Conservation (phyloP, 805 yeast genomes). For the Candida sakaeoensis region DNA sequence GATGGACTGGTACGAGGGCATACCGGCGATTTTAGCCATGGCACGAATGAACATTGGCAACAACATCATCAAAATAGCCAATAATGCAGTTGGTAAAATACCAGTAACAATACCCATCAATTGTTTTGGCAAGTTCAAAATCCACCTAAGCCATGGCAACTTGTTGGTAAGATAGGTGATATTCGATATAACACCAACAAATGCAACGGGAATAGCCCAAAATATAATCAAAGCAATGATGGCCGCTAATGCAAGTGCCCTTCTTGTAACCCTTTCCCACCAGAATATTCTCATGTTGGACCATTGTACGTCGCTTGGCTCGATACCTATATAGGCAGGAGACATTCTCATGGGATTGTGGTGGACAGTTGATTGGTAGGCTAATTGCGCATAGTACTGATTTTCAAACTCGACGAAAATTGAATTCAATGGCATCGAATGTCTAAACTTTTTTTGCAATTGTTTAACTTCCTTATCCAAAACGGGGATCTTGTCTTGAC, state of each 20-base stretch:
- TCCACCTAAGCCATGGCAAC: conserved; percentile 71
- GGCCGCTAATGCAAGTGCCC: conserved; percentile 47
- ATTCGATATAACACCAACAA: conserved; percentile 91
- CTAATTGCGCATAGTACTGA: conserved; percentile 73
- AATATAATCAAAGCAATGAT: conserved; percentile 63
- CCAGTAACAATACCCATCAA: conserved; percentile 85
- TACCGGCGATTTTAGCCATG: conserved; percentile 60
- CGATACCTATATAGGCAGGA: conserved; percentile 60
- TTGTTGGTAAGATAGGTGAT: conserved; percentile 66
- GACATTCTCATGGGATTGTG: conserved; percentile 63
- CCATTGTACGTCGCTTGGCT: conserved; percentile 66
- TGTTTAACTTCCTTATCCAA: conserved; percentile 53
- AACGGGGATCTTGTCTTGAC: conserved; percentile 53
- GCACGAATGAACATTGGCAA: conserved; percentile 80
- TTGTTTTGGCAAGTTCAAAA: conserved; percentile 65
- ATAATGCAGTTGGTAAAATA: conserved; percentile 75
- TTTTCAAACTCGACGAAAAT: conserved; percentile 75
- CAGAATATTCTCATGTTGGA: conserved; percentile 70
- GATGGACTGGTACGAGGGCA: conserved; percentile 51
- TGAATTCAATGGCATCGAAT: conserved; percentile 66
- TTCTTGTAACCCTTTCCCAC: conserved; percentile 69
- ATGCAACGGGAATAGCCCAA: conserved; percentile 98
- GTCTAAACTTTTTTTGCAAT: conserved; percentile 49
- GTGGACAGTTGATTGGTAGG: conserved; percentile 58
- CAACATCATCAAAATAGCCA: conserved; percentile 79